A percentile compares a stretch with the other conserved stretches of the same genome.
Evolutionary conservation across 164 flowering plant genomes (phyloP).

Genomic region (Sextonia rubra): DNA sequence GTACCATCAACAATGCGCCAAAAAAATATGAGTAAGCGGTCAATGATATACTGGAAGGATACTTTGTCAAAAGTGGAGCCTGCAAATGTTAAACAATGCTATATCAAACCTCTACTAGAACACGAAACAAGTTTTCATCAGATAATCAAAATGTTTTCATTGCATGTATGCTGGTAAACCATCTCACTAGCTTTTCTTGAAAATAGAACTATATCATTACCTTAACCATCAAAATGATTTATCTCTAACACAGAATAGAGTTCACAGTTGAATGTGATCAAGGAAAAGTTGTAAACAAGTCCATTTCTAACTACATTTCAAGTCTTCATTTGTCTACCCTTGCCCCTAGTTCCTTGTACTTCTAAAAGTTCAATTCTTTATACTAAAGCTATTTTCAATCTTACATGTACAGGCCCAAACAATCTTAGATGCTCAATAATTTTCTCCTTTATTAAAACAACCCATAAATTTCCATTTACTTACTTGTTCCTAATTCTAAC

Average conservation of each 20-base stretch:
- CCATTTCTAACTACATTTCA: too few species aligned
- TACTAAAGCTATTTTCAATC: too few species aligned
- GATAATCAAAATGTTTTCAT: background rate
- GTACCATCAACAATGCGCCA: conserved; percentile 73
- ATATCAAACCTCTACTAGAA: background rate
- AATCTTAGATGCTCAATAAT: too few species aligned
- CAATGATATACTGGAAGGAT: conserved; percentile 87
- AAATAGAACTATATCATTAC: too few species aligned
- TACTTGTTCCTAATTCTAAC: too few species aligned
- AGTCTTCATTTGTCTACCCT: too few species aligned
- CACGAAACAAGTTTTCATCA: background rate
- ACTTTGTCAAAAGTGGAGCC: conserved; percentile 80
- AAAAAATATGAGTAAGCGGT: conserved; percentile 89
- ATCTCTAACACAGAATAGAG: background rate
- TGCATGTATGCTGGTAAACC: background rate
- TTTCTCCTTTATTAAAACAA: too few species aligned
- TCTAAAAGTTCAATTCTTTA: too few species aligned
- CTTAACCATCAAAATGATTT: background rate
- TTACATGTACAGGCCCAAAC: too few species aligned
- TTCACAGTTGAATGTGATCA: background rate
- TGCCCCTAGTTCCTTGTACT: too few species aligned
- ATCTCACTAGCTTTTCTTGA: background rate
- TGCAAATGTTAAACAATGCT: conserved; percentile 28
- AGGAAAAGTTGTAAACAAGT: background rate
- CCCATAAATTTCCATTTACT: too few species aligned